Base-by-base conservation (phyloP, 495 filamentous ascomycete species). In the Lepidopterella palustris region DNA sequence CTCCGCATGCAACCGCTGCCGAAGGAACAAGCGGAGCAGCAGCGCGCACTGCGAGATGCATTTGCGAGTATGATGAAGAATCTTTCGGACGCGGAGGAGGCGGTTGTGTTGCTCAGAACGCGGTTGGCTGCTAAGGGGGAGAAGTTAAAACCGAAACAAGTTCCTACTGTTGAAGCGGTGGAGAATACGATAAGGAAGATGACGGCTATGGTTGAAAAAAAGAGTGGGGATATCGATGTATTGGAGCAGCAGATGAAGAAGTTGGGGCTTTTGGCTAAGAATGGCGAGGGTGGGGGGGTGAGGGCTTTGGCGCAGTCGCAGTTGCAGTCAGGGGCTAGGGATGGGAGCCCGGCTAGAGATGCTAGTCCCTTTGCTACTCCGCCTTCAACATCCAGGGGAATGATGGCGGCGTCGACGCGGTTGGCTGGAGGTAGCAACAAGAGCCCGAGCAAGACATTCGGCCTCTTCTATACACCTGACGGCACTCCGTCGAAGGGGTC, bases 121-220 rank as follows among this genome's bases (percentile, higher is more conserved):
- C 88, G 85, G 63, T 77, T 97, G 23, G 85, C 87, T 1, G 73
- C 77, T 35, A 74, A 72, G 42, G 71, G 73, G 5, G 73, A 74
- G 20, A 74, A 59, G 32, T 48, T 60, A 2, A 47, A 55, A 10
- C 53, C 53, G n/a, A 70, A 28, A 11, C 68, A 78, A 42, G 75
- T 78, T n/a, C 95, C 93, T 2, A 97, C 92, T 0, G 87, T 96
- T 1, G 95, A 97, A 62, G 89, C 90, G 6, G 90, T 97, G 20
- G 83, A 88, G 45, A 87, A 87, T 51, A 97, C 95, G 5, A 95
- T 99, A 61, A 76, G 77, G 53, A 96, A 93, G 56, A 88, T 99
- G 83, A 97, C 91, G 53, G 82, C 75, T 59, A 95, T 97, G 89
- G 86, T 86, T 0, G 88, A 96, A 76, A 85, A 85, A 72, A 87